Conservation (phyloP, 2,329 filamentous ascomycete species). For the Dendrostoma leiphaemia region DNA sequence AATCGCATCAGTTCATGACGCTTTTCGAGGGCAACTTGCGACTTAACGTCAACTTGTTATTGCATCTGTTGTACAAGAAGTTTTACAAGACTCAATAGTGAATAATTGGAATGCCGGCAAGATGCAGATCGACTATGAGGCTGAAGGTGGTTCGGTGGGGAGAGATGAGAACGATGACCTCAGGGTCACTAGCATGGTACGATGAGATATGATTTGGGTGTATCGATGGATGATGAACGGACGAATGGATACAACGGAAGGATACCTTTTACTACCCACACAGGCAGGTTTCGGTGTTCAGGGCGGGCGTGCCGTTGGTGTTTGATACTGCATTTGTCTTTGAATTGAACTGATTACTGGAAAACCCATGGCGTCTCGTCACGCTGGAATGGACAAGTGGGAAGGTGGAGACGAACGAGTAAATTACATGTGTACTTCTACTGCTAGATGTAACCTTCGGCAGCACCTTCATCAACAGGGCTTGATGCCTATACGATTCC, state of each 20-base stretch:
- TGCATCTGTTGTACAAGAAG: slow-evolving; percentile 98
- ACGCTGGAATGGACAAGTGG: too few species aligned
- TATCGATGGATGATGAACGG: slow-evolving; percentile 5
- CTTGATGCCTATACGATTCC: too few species aligned
- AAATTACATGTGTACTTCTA: neutral
- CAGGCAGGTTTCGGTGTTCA: slow-evolving; percentile 14
- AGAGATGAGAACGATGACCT: neutral
- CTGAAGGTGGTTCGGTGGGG: neutral
- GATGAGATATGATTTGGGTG: slow-evolving; percentile 11
- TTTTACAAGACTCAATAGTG: slow-evolving; percentile 76
- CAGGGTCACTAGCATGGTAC: neutral
- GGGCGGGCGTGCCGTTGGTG: neutral
- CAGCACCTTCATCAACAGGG: too few species aligned
- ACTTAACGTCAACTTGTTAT: slow-evolving; percentile 92
- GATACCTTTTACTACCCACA: slow-evolving; percentile 14
- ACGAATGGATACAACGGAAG: neutral
- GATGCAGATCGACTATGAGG: too few species aligned
- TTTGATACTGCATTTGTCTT: slow-evolving; percentile 12
- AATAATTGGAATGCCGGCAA: neutral
- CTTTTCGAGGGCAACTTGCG: slow-evolving; percentile 83
- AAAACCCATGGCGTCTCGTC: too few species aligned
- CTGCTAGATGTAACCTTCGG: neutral
- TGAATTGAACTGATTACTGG: slow-evolving; percentile 11
- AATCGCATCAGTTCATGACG: slow-evolving; percentile 94
- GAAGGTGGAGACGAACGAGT: neutral